Conservation (phyloP, 2,329 filamentous ascomycete genomes). For the Colletotrichum filicis region DNA sequence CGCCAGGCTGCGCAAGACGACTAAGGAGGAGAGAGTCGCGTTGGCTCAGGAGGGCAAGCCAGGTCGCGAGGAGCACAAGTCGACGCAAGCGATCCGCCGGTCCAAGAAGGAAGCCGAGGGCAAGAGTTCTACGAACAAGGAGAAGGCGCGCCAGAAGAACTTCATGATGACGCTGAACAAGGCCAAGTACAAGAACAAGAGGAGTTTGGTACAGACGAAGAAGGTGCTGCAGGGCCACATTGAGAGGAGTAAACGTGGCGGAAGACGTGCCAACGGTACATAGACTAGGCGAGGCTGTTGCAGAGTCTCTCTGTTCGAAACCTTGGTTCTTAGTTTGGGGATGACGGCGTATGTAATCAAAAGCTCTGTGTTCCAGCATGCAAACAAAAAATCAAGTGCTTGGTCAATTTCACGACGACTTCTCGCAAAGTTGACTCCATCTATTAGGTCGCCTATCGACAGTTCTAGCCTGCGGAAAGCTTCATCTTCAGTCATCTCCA, state of each 20-base stretch:
- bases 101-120: slow-evolving; percentile 89
- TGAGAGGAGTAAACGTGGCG: slow-evolving; percentile 84
- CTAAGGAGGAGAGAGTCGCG: slow-evolving; percentile 89
- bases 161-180: slow-evolving; percentile 98
- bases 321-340: background rate
- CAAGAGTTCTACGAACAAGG: slow-evolving; percentile 96
- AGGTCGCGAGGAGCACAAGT: slow-evolving; percentile 83
- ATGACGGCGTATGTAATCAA: background rate
- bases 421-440: background rate
- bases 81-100: slow-evolving; percentile 84
- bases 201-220: slow-evolving; percentile 87
- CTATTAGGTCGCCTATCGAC: background rate
- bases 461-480: background rate
- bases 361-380: background rate
- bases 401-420: background rate
- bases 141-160: slow-evolving; percentile 98
- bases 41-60: slow-evolving; percentile 86
- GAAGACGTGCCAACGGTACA: slow-evolving; percentile 76
- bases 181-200: slow-evolving; percentile 94
- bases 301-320: background rate
- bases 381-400: background rate
- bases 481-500: background rate
- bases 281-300: background rate
- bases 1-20: slow-evolving; percentile 81
- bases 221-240: slow-evolving; percentile 85